Base-by-base conservation (phyloP, 2,329 filamentous ascomycete species). In the Arthrobotrys musiformis region DNA sequence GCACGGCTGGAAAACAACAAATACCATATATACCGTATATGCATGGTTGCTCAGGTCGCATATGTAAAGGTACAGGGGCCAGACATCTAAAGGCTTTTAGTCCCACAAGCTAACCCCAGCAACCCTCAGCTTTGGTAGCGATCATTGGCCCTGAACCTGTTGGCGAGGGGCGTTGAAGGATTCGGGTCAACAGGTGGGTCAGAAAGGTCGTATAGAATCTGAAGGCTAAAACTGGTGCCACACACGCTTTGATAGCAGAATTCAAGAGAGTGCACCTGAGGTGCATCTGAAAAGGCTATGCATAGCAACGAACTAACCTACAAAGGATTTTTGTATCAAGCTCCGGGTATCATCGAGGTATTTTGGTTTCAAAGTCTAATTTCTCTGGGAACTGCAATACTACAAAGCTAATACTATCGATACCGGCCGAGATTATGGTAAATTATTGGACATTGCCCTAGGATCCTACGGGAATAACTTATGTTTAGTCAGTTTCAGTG, bases 211-310 rank as follows among this genome's bases (percentile, higher is more conserved):
- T 61, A n/a, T n/a, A 62, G 22, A 46, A 46, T 22, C 6, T 60
- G 54, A 60, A n/a, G 19, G 56, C 22, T n/a, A n/a, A 26, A 60
- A 24, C 30, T 15, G 7, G n/a, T 48, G 58, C 22, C 60, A 66
- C 30, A n/a, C 19, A 56, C 63, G 70, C 70, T 75, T 75, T 69
- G 70, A 75, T 63, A 19, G 46, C 56, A 58, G 30, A 22, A 56
- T 44, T 50, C 46, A 30, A 56, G 44, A 37, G 42, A 67, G 35
- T 26, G 35, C 52, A 35, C 26, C 52, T 30, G 60, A 48, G 46
- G 9, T 61, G 40, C 66, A 60, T 62, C 30, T 48, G 42, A 26
- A 28, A 66, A 46, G 22, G 9, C 44, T 19, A 48, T 42, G 4
- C n/a, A 17, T 4, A 42, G 48, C 40, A 42, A 37, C 40, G n/a